Base-by-base conservation (phyloP, 2,329 filamentous ascomycete species). In the Dactylellina cionopaga region DNA sequence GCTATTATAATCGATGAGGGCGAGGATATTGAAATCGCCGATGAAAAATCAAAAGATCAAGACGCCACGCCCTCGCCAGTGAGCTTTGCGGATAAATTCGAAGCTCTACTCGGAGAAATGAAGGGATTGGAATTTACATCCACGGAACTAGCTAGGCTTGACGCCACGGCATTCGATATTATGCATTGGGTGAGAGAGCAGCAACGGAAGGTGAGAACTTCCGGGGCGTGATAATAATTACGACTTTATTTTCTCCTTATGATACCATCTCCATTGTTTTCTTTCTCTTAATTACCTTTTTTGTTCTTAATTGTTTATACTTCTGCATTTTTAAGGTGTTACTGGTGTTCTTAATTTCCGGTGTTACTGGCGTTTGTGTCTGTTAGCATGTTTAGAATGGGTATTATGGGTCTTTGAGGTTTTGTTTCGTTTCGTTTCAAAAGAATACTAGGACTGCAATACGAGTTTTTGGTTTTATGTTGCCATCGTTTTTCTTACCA, bases 111-210 rank as follows among this genome's bases (percentile, higher is more conserved):
- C 11, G 58, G 59, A 25, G 66, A 71, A 15, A 71, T 71, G 58
- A 71, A 54, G 24, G 27, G 13, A 1, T 24, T 51, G 25, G 44
- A 64, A 6, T 71, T 71, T 54, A 58, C 58, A 13, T 31, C 58
- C 5, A 58, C 46, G 10, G 66, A 71, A 15, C 59, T 71, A n/a
- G 44, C 43, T 2, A 49, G 17, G 11, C 37, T 71, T 11, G 66
- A 71, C 37, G 58, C 43, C 3, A 46, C 51, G 3, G 66, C 66
- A 17, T 71, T 71, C 35, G 46, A 71, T 31, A 71, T 71, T 22
- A 71, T 71, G 66, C 52, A 64, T 33, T 71, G 66, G 66, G 66
- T 71, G 15, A 71, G 66, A 24, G 56, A 71, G 27, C 52, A 64
- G 15, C 66, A 63, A 17, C 51, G 51, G 2, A 41, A 66, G 39